These are phyloP conservation scores for grape (Vitis vinifera) DNA, from an alignment of 164 flowering plant species.

Conservation along the genomic window DNA sequence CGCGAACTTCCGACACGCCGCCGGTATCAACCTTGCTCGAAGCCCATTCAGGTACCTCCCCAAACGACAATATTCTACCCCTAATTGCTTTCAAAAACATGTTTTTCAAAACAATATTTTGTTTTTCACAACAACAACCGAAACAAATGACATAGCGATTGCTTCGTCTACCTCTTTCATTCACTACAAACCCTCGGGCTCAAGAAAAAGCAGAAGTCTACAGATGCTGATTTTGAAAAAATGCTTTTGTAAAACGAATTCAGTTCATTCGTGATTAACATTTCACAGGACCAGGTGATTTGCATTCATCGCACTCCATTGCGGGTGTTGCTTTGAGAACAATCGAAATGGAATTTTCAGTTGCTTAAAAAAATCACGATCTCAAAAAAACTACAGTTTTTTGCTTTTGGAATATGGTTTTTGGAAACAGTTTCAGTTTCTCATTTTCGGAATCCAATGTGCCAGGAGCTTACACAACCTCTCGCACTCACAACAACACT, in stretches of 20 bases:
- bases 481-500: constrained; percentile 64
- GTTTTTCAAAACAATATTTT: not conserved
- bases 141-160: too few species aligned
- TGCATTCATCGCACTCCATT: too few species aligned
- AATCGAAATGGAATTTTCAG: too few species aligned
- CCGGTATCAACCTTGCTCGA: constrained; percentile 62
- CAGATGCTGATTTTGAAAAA: too few species aligned
- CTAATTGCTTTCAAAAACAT: not conserved
- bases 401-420: not conserved
- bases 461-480: constrained; percentile 88
- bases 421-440: not conserved
- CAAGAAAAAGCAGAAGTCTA: too few species aligned
- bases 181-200: too few species aligned
- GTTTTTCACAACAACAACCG: not conserved
- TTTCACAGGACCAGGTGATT: too few species aligned
- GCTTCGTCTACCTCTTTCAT: too few species aligned
- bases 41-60: constrained; percentile 48
- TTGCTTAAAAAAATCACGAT: too few species aligned
- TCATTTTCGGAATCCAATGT: not conserved
- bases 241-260: too few species aligned
- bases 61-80: not conserved
- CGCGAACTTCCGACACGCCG: constrained; percentile 36
- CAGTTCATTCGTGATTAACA: too few species aligned
- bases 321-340: too few species aligned
- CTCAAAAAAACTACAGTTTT: not conserved